Conservation (phyloP, 1,139 yeast genomes). For the Scheffersomyces lignicola region DNA sequence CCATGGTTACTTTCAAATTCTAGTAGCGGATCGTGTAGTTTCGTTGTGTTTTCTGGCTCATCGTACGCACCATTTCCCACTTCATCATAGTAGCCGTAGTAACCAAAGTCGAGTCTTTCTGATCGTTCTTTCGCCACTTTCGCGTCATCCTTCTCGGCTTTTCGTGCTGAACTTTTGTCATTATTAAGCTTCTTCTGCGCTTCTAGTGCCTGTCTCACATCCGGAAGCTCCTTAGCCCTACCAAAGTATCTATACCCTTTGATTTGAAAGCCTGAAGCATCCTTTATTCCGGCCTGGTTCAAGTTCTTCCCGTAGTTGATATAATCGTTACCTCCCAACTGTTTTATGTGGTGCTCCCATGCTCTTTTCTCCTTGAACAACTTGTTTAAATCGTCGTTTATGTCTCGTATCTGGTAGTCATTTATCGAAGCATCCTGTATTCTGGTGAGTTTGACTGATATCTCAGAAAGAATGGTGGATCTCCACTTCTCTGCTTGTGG, state of each 20-base stretch:
- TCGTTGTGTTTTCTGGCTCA: constrained; percentile 3
- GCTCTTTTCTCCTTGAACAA: constrained; percentile 65
- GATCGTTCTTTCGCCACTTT: constrained; percentile 18
- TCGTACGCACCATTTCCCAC: constrained; percentile 5
- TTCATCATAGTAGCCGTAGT: constrained; percentile 51
- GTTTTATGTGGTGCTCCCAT: constrained; percentile 76
- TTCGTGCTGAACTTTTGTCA: constrained; percentile 14
- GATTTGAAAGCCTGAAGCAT: constrained; percentile 19
- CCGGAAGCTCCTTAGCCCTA: constrained; percentile 78
- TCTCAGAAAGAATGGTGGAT: constrained; percentile 61
- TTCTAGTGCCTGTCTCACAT: constrained; percentile 57
- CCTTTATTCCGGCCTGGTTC: constrained; percentile 24
- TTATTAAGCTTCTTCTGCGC: constrained; percentile 24
- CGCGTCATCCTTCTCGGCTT: constrained; percentile 14
- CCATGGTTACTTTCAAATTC: constrained; percentile 24
- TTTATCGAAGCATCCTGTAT: constrained; percentile 64
- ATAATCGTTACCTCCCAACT: constrained; percentile 72
- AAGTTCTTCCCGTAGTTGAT: constrained; percentile 27
- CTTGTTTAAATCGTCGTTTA: constrained; percentile 74
- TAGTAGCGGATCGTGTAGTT: constrained; percentile 12
- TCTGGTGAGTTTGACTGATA: constrained; percentile 58
- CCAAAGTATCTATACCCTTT: constrained; percentile 79
- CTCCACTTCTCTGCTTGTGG: constrained; percentile 81
- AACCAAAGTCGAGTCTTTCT: constrained; percentile 20
- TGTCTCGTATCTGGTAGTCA: constrained; percentile 64